Evolutionary conservation across 345 rosid genomes (phyloP), one percentile per base, ranked within the genome.

Genomic region (Mallotus nudiflorus): DNA sequence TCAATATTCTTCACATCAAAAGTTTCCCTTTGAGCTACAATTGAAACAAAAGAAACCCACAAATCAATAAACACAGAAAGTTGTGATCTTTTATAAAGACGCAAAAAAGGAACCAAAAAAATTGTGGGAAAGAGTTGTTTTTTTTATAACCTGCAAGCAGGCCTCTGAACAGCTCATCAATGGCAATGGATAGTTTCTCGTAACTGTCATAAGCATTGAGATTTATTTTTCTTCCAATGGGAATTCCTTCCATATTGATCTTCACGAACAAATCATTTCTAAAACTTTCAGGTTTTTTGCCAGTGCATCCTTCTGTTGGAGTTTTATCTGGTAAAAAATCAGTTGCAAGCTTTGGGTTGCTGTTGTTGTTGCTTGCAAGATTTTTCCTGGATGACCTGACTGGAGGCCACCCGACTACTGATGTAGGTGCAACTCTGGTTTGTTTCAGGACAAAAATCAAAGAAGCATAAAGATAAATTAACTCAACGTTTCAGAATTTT

Each of bases 391-490:
- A 84, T 28, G 83, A 76, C 27, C 80, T 54, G 13, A 84, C 39
- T 9, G 87, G 87, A n/a, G 87, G 87, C 87, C 87, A 84, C 22
- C 87, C 87, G 5, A 78, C 78, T 1, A 77, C 78, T 39, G 80
- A 57, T 29, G 78, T 60, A 33, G 37, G 37, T 33, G 78, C 75
- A 59, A 35, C 67, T 70, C 86, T 83, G 82, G 37, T 77, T 33
- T 69, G 31, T 62, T 20, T 55, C 4, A 20, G 49, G 56, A 13
- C 40, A 62, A 33, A 55, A 27, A 33, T n/a, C 51, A 37, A 3
- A 33, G 37, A 33, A 33, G 3, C 37, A 33, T 3, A 33, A 33
- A 33, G 37, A 33, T 33, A 33, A 6, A 33, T n/a, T n/a, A n/a
- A 33, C 6, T 33, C 37, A 33, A 33, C 37, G 6, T 33, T 33